Evolutionary conservation across 140 eudicot species (phyloP).

Genomic region (Senecio squalidus): DNA sequence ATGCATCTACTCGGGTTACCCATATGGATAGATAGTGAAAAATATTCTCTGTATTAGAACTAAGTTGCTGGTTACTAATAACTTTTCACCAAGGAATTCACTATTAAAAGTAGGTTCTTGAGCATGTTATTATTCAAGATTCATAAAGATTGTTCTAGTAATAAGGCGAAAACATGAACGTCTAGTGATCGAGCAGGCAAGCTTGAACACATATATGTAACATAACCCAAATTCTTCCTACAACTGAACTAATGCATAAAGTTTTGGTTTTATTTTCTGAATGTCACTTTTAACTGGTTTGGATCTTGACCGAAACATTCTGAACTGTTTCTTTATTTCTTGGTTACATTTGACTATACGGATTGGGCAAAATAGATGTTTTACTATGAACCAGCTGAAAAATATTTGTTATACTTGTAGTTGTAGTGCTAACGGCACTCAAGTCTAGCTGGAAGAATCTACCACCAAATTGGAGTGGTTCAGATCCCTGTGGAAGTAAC

Average conservation of each 20-base stretch:
- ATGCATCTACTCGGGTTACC: no score
- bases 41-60: no score
- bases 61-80: no score
- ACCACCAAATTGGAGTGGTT: slow-evolving; percentile 75
- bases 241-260: neutral
- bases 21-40: no score
- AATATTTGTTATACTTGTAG: slow-evolving; percentile 33
- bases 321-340: neutral
- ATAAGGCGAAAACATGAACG: no score
- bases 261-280: neutral
- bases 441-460: slow-evolving; percentile 64
- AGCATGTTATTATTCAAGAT: no score
- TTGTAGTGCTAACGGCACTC: slow-evolving; percentile 54
- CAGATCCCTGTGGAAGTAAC: slow-evolving; percentile 73
- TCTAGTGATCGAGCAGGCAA: no score
- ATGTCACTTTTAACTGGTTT: neutral
- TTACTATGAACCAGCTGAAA: neutral
- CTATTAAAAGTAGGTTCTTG: no score
- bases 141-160: no score
- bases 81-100: no score
- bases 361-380: neutral
- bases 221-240: neutral
- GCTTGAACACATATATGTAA: neutral
- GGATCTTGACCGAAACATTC: neutral
- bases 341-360: neutral